These are phyloP conservation scores for Lobosporangium transversale DNA, from an alignment of 192 early-diverging fungal species.

Conservation along the genomic window DNA sequence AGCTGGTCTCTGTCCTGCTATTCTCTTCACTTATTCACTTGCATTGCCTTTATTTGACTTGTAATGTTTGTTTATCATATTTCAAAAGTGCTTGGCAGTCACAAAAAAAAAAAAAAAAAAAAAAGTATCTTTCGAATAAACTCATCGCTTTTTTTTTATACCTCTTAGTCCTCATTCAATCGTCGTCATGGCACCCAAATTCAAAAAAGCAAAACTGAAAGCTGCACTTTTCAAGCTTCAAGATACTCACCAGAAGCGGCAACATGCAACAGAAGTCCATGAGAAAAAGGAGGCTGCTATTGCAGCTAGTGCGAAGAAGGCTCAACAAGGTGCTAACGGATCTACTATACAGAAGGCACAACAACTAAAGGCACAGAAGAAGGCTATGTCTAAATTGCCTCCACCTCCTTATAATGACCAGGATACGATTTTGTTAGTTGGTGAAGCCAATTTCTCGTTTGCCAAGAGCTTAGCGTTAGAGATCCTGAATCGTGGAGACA, in stretches of 20 bases:
- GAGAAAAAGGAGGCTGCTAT: conserved; percentile 42
- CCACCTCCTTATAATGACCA: conserved; percentile 61
- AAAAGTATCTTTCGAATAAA: conserved; percentile 4
- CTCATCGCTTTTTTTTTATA: too few species aligned
- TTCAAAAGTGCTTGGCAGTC: conserved; percentile 5
- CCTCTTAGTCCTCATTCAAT: too few species aligned
- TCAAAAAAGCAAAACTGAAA: conserved; percentile 50
- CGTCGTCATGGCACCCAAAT: conserved; percentile 39
- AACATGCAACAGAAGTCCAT: conserved; percentile 39
- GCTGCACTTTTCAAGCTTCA: conserved; percentile 33
- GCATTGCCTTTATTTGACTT: too few species aligned
- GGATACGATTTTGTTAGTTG: conserved; percentile 78
- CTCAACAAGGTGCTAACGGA: conserved; percentile 3
- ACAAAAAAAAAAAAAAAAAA: conserved; percentile 21
- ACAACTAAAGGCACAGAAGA: conserved; percentile 43
- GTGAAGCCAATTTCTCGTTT: conserved; percentile 97
- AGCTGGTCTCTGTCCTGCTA: too few species aligned
- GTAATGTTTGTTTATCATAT: too few species aligned
- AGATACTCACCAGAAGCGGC: conserved; percentile 36
- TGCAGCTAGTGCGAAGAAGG: conserved; percentile 17
- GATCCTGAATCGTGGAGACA: conserved; percentile 64
- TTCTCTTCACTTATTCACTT: too few species aligned
- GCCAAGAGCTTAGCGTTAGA: conserved; percentile 72
- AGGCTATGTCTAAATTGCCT: conserved; percentile 33
- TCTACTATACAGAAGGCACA: not conserved